Percentiles rank a stretch among this genome's conserved stretches.
These are phyloP conservation scores for Wallacemonas sp. DNA, from an alignment of 208 protist species.

Conservation along the genomic window DNA sequence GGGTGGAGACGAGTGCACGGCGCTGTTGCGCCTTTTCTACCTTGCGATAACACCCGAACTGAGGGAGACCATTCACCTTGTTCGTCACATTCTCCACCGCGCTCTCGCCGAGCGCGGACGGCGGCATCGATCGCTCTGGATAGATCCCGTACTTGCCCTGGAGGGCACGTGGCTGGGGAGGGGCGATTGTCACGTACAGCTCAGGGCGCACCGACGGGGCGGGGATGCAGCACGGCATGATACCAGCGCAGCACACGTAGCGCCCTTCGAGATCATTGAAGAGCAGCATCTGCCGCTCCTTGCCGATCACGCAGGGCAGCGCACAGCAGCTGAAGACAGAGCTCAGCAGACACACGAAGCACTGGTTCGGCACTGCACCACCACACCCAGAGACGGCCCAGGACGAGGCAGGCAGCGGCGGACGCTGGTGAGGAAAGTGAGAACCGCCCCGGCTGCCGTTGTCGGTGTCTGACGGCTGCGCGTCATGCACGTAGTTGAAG, in stretches of 20 bases:
- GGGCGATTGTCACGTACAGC: constrained; percentile 40
- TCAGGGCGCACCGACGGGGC: constrained; percentile 37
- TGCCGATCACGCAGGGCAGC: constrained; percentile 39
- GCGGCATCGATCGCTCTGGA: not conserved
- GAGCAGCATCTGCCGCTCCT: constrained; percentile 39
- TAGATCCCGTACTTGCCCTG: constrained; percentile 15
- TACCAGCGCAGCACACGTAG: constrained; percentile 47
- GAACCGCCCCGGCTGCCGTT: too few relatives aligned
- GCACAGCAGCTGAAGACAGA: constrained; percentile 28
- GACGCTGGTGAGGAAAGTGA: not conserved
- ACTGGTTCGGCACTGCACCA: constrained; percentile 27
- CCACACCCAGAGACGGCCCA: constrained; percentile 29
- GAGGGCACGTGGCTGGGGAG: not conserved
- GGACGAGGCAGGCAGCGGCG: not conserved
- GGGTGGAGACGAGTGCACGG: too few relatives aligned
- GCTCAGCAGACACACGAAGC: constrained; percentile 22
- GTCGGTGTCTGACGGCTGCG: too few relatives aligned
- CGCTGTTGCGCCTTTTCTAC: not conserved
- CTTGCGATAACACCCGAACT: constrained; percentile 42
- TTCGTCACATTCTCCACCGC: constrained; percentile 12
- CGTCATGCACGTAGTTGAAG: constrained; percentile 1
- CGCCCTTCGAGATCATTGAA: constrained; percentile 34
- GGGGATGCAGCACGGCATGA: constrained; percentile 47
- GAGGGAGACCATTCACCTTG: constrained; percentile 33
- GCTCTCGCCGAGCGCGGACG: not conserved